phyloP scores from a whole-genome alignment of 495 filamentous ascomycete species.

The Aspergillus affinis region DNA sequence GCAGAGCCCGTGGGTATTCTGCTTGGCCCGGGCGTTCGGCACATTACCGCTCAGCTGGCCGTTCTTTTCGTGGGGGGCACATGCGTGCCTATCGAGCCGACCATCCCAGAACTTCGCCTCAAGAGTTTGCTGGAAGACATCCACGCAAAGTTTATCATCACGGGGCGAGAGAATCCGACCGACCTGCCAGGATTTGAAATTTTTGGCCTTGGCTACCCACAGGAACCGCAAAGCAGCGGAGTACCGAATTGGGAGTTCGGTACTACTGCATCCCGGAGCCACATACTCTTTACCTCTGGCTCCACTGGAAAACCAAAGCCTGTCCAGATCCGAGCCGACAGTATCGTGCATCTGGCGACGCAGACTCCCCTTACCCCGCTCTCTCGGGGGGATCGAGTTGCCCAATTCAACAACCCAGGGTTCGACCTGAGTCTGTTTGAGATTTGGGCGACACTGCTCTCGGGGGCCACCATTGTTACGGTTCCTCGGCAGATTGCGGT shows the following conservation, averaged over 20 bases:
- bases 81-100: constrained; percentile 11
- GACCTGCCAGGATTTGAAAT: background rate
- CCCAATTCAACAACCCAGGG: constrained; percentile 6
- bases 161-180: background rate
- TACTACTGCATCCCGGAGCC: constrained; percentile 1
- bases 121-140: background rate
- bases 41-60: constrained; percentile 9
- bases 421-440: constrained; percentile 8
- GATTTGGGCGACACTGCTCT: constrained; percentile 4
- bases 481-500: background rate
- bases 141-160: background rate
- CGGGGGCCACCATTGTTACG: constrained; percentile 1
- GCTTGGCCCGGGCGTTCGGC: constrained; percentile 1
- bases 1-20: constrained; percentile 5
- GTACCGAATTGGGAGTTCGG: constrained; percentile 1
- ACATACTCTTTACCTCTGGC: constrained; percentile 16
- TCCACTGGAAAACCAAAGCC: constrained; percentile 8
- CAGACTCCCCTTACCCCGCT: background rate
- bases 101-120: constrained; percentile 3
- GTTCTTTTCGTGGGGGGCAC: constrained; percentile 8
- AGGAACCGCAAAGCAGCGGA: background rate
- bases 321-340: constrained; percentile 5
- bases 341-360: constrained; percentile 9
- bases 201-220: background rate
- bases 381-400: background rate